Evolutionary conservation across 306 rosid genomes (phyloP), one percentile per base, ranked within the genome.

Genomic region (Sechiopsis laciniata): DNA sequence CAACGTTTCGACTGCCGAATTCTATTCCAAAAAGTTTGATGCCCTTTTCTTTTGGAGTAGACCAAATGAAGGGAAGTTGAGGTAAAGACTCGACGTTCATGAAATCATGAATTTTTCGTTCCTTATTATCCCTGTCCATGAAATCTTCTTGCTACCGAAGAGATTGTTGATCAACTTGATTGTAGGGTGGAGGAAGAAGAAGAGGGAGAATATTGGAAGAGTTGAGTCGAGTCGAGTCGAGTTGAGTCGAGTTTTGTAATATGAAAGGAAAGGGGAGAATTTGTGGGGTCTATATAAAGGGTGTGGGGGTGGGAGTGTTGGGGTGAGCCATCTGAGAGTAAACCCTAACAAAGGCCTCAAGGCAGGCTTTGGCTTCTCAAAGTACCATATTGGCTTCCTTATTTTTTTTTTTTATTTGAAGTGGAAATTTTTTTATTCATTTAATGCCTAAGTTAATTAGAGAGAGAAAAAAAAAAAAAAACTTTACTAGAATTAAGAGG

Each of bases 21-120:
- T 92, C 96, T 64, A 79, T 92, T 16, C 98, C 98, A 16, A 92
- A 92, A 50, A 92, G 96, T 10, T 86, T 74, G 60, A 92, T 92
- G 72, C 76, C 85, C 71, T 88, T 88, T 17, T 87, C 95, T 57
- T 82, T 63, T 0, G 87, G 87, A 0, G 97, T 82, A 0, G 98
- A 92, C 10, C 96, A 92, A 76, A 92, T 92, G 78, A 92, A 92
- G 35, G 98, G 98, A 2, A 92, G 96, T 78, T 92, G 98, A 60
- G 98, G 88, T 90, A 92, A 92, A 19, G 98, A 87, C 20, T 92
- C 91, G 1, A 92, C 96, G 76, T 90, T 92, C 96, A 92, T 90
- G 89, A 92, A 90, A 81, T 92, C 96, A 55, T 82, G 96, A n/a
- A 91, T 87, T 74, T 92, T 96, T 78, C 89, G 86, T 46, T 91